A percentile compares a stretch with the other conserved stretches of the same genome.
Conservation (phyloP, 257 asterid species). For the Plantago major region DNA sequence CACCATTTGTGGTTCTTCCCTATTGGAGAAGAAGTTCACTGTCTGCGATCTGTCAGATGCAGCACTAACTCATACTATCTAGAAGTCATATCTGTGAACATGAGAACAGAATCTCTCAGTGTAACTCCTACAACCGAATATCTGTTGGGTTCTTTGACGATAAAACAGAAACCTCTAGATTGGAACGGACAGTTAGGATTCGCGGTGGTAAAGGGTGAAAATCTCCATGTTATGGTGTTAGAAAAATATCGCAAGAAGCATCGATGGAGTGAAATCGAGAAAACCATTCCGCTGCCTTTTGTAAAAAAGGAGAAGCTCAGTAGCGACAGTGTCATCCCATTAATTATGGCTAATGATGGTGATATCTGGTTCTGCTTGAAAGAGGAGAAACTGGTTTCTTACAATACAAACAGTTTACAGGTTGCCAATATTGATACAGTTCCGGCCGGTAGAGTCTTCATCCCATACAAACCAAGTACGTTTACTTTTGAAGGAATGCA, state of each 20-base stretch:
- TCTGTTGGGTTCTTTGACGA: background rate
- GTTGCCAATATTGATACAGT: too few relatives aligned
- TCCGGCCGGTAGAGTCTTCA: background rate
- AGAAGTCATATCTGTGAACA: slow-evolving; percentile 25
- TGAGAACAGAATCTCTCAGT: slow-evolving; percentile 23
- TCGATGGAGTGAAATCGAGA: slow-evolving; percentile 23
- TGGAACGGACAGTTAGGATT: slow-evolving; percentile 33
- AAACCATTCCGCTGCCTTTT: slow-evolving; percentile 20
- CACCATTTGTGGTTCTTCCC: background rate
- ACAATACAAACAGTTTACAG: background rate
- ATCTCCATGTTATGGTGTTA: slow-evolving; percentile 23
- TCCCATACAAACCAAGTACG: slow-evolving; percentile 20
- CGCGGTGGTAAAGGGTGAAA: slow-evolving; percentile 1
- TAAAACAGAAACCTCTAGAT: too few relatives aligned
- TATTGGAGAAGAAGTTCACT: slow-evolving; percentile 12
- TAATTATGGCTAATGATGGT: slow-evolving; percentile 14
- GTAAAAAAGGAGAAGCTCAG: background rate
- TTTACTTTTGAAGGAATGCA: slow-evolving; percentile 22
- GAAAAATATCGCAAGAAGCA: slow-evolving; percentile 22
- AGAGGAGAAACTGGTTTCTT: background rate
- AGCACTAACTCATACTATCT: too few relatives aligned
- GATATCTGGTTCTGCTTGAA: slow-evolving; percentile 26
- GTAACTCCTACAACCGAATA: slow-evolving; percentile 1
- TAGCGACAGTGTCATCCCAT: background rate
- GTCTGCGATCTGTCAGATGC: too few relatives aligned